Evolutionary conservation across 2,329 filamentous ascomycete species (phyloP), one percentile per base, ranked within the genome.

Genomic region (Fusarium sp.): DNA sequence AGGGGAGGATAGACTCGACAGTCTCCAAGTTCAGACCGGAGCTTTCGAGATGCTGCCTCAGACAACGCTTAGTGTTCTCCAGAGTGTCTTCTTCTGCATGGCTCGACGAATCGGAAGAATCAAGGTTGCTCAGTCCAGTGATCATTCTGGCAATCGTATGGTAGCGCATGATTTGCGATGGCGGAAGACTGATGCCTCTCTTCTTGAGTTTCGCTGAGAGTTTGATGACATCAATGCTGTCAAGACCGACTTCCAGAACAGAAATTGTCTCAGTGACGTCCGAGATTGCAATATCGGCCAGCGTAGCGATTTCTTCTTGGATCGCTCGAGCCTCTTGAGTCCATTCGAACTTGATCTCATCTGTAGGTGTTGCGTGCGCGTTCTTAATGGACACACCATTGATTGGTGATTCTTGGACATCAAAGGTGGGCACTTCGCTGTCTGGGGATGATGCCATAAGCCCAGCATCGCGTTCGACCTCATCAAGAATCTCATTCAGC

Each of bases 211-310:
- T 88, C 0, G 94, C 91, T 0, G 93, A 92, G 0, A 98, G 84
- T 76, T 94, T 97, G 80, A 98, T 96, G 2, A 93, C 89, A 81
- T 98, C 95, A 66, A 98, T 97, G 77, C 95, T 98, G 84, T 98
- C 96, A 8, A 98, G 87, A 0, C 95, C 95, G 35, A 98, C 87
- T 75, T 96, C 91, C 42, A 97, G 91, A 12, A 98, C 89, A 0
- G 92, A 92, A 0, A 90, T 90, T 8, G 85, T 81, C 60, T 89
- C 87, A 2, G 83, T 80, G 40, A 98, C 84, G 0, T 86, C 82
- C 2, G 85, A 79, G 4, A 82, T 79, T 0, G 87, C 79, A 0
- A 91, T 78, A 0, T 86, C 87, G 1, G 91, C 89, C 6, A 98
- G 83, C 0, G 79, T 76, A 2, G 92, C 89, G 49, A 98, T 87